These are phyloP conservation scores for Fistulifera pelliculosa DNA, from an alignment of 108 stramenopile genomes.

Conservation along the genomic window DNA sequence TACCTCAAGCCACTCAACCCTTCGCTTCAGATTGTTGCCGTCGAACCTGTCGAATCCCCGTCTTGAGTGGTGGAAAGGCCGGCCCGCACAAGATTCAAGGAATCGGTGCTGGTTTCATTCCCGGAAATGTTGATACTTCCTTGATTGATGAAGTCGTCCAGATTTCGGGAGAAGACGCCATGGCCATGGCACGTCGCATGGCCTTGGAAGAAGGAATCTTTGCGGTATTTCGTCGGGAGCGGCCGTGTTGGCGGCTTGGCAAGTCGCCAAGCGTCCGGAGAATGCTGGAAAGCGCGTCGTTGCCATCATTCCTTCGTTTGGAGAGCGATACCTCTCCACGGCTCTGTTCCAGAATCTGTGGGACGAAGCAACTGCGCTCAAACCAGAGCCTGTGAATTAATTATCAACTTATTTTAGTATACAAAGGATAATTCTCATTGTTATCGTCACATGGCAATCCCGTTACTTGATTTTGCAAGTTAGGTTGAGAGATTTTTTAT, in stretches of 20 bases:
- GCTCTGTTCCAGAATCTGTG: conserved; percentile 85
- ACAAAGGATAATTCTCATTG: no score
- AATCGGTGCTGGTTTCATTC: conserved; percentile 65
- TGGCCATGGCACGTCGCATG: conserved; percentile 45
- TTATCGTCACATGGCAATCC: no score
- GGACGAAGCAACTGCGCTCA: conserved; percentile 76
- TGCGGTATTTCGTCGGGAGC: conserved; percentile 60
- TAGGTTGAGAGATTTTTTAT: no score
- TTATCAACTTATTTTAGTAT: no score
- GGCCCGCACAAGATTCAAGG: conserved; percentile 80
- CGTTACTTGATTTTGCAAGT: no score
- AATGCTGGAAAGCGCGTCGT: conserved; percentile 61
- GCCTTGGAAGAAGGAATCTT: conserved; percentile 53
- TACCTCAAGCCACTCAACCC: conserved; percentile 64
- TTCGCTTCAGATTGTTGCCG: conserved; percentile 49
- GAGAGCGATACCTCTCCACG: conserved; percentile 75
- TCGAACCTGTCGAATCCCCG: conserved; percentile 67
- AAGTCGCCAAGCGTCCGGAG: conserved; percentile 64
- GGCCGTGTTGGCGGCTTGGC: conserved; percentile 55
- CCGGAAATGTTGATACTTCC: conserved; percentile 49
- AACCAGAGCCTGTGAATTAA: conserved; percentile 44
- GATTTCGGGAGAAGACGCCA: conserved; percentile 55
- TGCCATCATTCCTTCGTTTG: conserved; percentile 65
- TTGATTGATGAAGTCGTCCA: conserved; percentile 65
- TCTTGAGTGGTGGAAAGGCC: conserved; percentile 42